Conservation (phyloP, 208 protist genomes). For the Crithidia expoeki region DNA sequence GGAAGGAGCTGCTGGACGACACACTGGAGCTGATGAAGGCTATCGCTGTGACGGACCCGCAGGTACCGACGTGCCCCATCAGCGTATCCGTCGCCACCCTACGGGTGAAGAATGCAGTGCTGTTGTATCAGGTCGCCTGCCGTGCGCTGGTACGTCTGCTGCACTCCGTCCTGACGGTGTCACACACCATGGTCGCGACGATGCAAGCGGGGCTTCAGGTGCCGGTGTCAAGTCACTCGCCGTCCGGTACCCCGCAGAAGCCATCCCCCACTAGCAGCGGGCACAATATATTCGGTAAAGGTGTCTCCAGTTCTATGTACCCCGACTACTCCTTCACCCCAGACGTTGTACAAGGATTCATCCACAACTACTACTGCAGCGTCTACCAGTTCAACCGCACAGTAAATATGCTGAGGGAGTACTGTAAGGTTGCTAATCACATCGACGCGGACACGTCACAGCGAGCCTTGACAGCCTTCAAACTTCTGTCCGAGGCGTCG, state of each 20-base stretch:
- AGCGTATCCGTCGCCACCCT: not conserved
- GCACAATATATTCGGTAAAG: not conserved
- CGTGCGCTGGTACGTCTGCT: constrained; percentile 26
- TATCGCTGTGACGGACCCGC: constrained; percentile 16
- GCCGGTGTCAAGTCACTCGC: not conserved
- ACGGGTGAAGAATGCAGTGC: constrained; percentile 19
- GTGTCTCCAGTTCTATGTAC: not conserved
- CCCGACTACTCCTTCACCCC: constrained; percentile 3
- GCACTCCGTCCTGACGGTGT: constrained; percentile 15
- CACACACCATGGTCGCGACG: constrained; percentile 14
- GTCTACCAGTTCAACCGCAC: constrained; percentile 43
- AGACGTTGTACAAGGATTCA: not conserved
- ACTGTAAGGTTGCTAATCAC: constrained; percentile 13
- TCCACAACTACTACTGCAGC: constrained; percentile 20
- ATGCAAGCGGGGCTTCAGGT: constrained; percentile 2
- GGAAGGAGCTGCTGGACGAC: constrained; percentile 36
- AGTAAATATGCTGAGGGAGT: constrained; percentile 15
- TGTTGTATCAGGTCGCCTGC: constrained; percentile 28
- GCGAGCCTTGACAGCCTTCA: constrained; percentile 12
- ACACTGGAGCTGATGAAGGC: constrained; percentile 47
- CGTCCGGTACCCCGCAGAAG: not conserved
- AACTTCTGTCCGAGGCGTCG: constrained; percentile 21
- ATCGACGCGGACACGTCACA: not conserved
- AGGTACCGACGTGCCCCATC: not conserved
- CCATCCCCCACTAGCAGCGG: not conserved